A percentile compares a stretch with the other conserved stretches of the same genome.
Evolutionary conservation across 257 asterid species (phyloP).

Genomic region (Cynanchum wilfordii): DNA sequence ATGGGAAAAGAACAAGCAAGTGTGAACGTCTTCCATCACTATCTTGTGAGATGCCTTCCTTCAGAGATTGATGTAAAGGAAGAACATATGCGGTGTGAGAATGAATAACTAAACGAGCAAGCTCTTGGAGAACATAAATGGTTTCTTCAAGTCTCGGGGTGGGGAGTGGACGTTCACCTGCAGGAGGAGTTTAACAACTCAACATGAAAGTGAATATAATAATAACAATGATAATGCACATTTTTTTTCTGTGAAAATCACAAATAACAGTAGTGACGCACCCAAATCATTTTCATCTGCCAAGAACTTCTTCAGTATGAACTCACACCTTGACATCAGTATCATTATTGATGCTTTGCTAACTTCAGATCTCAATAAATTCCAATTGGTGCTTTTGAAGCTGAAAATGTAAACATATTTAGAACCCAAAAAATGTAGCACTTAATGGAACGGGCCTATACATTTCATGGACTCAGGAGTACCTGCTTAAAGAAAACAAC

Average conservation of each 20-base stretch:
- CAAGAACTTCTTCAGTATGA: slow-evolving; percentile 70
- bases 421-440: slow-evolving; percentile 13
- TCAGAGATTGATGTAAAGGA: slow-evolving; percentile 60
- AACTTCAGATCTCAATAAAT: slow-evolving; percentile 56
- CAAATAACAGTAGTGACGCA: slow-evolving; percentile 22
- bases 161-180: slow-evolving; percentile 83
- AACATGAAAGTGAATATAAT: background rate
- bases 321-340: slow-evolving; percentile 77
- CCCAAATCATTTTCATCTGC: slow-evolving; percentile 78
- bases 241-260: slow-evolving; percentile 4
- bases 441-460: background rate
- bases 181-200: slow-evolving; percentile 16
- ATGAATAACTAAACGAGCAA: slow-evolving; percentile 70
- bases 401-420: slow-evolving; percentile 41
- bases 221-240: slow-evolving; percentile 5
- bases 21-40: slow-evolving; percentile 52
- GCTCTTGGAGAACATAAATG: slow-evolving; percentile 80
- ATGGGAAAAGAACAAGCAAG: slow-evolving; percentile 77
- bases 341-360: slow-evolving; percentile 60
- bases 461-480: slow-evolving; percentile 10
- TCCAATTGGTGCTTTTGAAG: slow-evolving; percentile 50
- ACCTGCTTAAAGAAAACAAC: slow-evolving; percentile 89
- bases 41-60: slow-evolving; percentile 39
- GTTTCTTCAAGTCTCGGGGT: slow-evolving; percentile 80
- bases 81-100: slow-evolving; percentile 66